Evolutionary conservation across 2,329 filamentous ascomycete genomes (phyloP), one percentile per base, ranked within the genome.

Genomic region (Pseudopyricularia javanii): DNA sequence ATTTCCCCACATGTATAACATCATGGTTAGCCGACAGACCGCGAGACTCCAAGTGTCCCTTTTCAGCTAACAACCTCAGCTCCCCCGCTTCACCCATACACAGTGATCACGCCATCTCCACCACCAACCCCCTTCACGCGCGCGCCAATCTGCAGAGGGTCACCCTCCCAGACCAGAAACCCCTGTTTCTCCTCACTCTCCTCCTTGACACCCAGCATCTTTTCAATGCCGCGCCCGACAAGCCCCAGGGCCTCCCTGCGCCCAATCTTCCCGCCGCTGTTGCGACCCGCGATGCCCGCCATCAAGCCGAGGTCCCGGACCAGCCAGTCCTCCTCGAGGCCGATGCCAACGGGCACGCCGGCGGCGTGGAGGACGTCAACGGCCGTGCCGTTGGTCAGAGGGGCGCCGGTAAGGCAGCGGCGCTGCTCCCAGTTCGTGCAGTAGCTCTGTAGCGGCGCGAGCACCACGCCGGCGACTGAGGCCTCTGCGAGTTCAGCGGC

Each of bases 111-210:
- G 8, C 65, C 66, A 26, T 62, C 52, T 5, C 74, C 74, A 52
- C 68, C 69, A 7, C 70, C 73, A 14, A 83, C 74, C 11, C 73
- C 79, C 61, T 72, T 73, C 47, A 85, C 71, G 49, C 75, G 66
- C 6, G 73, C 73, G 4, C 74, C 76, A 60, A 84, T 77, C 58
- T 81, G 73, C 56, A 86, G 60, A 20, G 83, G 83, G 58, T 70
- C 80, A 0, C 81, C 81, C 61, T 86, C 82, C 51, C 73, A 80
- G 6, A 86, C 70, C 3, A 83, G 71, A 66, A 84, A 86, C 2
- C 24, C 45, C 45, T 17, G 68, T n/a, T 28, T 17, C 33, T 20
- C 14, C 32, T 15, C n/a, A 1, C 28, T 24, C 4, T 24, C 32
- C 58, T 34, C 58, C 40, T 70, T 59, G 1, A 78, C 57, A 0